phyloP scores from a whole-genome alignment of 208 protist genomes.

The Crithidia acanthocephali region DNA sequence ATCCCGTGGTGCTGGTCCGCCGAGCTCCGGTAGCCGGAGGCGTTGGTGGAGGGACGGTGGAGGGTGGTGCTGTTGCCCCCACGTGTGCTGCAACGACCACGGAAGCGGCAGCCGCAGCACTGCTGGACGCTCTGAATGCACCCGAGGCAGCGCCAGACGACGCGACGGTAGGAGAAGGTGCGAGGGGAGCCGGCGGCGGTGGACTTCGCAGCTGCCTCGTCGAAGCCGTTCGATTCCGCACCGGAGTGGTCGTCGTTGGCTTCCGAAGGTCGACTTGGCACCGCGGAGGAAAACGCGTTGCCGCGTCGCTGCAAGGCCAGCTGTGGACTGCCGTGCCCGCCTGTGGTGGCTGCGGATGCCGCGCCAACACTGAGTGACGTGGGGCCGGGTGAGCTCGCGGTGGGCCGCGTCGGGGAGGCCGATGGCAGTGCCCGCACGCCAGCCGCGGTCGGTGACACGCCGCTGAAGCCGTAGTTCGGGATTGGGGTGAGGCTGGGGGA shows the following conservation, averaged over 20 bases:
- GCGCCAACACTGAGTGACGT: background rate
- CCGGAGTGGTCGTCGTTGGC: conserved; percentile 4
- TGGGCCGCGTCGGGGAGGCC: background rate
- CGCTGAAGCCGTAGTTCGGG: background rate
- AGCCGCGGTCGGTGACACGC: background rate
- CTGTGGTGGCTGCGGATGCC: too few species aligned
- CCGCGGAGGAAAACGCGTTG: background rate
- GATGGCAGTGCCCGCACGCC: background rate
- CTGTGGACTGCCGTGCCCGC: background rate
- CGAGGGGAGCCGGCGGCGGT: background rate
- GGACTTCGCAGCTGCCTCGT: background rate
- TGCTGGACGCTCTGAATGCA: conserved; percentile 19
- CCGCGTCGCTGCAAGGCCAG: conserved; percentile 14
- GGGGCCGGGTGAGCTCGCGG: background rate
- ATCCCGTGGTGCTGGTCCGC: conserved; percentile 16
- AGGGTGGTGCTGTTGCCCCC: background rate
- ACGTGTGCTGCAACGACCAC: background rate
- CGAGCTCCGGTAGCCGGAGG: background rate
- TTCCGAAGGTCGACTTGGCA: background rate
- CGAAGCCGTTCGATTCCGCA: background rate
- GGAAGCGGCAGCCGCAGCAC: conserved; percentile 1
- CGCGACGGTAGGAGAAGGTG: conserved; percentile 9
- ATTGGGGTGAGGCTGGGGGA: background rate
- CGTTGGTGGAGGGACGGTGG: background rate
- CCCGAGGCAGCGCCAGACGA: conserved; percentile 12